Base-by-base conservation (phyloP, 2,329 filamentous ascomycete genomes). In the Arthrobotrys sphaeroides region DNA sequence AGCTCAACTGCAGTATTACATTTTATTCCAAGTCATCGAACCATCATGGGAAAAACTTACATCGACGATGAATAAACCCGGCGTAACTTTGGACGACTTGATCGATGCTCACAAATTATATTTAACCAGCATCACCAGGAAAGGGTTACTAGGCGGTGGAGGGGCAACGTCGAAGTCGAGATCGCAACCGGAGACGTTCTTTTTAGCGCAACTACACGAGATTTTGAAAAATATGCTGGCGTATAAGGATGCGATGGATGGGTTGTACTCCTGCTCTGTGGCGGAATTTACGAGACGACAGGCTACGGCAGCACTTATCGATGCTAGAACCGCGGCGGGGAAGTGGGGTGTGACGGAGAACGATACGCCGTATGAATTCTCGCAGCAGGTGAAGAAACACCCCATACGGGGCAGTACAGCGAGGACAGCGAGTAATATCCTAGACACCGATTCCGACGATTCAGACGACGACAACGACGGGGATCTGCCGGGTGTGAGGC, bases 21-120 rank as follows among this genome's bases (percentile, higher is more conserved):
- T 99, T 79, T 86, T 99, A 7, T 99, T 98, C 81, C 95, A 99
- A 64, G 95, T 99, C 79, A 98, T 99, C 79, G 95, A 99, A 82
- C 91, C 92, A 36, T 95, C 92, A 55, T 99, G 95, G 96, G 91
- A 92, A 77, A 91, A 94, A 81, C 87, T 99, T 1, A 92, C 97
- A 82, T 87, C 88, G 26, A 90, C 91, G 31, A 90, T 98, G 77
- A 89, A 88, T 66, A 93, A 91, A 81, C 92, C 94, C 12, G 91
- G 92, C 78, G 94, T 91, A 81, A 99, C 95, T 0, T 87, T 99
- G 9, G 96, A 99, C 84, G 95, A 98, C 80, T 87, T 99, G 65
- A 98, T 99, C 81, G 88, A 90, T 78, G 94, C 95, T 0, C 95
- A 99, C 83, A 92, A 90, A 13, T 90, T 89, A 62, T 99, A 98